phyloP scores from a whole-genome alignment of 345 rosid genomes.

The Conringia planisiliqua region DNA sequence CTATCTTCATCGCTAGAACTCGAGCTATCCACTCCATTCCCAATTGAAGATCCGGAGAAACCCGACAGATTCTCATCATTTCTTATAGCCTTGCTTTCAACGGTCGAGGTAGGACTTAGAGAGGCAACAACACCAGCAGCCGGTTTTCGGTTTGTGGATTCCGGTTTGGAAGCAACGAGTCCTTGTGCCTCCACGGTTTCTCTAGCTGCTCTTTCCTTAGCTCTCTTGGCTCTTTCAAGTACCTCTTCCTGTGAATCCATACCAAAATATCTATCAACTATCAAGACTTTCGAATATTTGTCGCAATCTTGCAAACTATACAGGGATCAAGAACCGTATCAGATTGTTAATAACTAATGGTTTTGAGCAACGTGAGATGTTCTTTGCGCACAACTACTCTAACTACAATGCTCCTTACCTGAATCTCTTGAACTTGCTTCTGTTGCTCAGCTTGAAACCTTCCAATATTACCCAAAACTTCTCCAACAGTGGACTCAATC shows the following conservation, averaged over 20 bases:
- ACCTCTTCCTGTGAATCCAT: slow-evolving; percentile 61
- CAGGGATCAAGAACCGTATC: neutral
- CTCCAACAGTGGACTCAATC: slow-evolving; percentile 76
- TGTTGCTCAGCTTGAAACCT: slow-evolving; percentile 90
- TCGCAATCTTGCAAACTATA: neutral
- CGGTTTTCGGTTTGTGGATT: neutral
- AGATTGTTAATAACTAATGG: neutral
- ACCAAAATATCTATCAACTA: neutral
- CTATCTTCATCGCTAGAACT: slow-evolving; percentile 24
- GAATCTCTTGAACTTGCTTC: slow-evolving; percentile 82
- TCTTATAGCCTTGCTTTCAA: neutral
- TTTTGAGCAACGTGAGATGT: neutral
- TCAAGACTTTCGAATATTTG: neutral
- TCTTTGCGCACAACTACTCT: neutral
- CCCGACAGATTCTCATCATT: neutral
- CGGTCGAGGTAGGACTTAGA: slow-evolving; percentile 6
- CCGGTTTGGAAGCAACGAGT: slow-evolving; percentile 32
- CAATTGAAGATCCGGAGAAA: slow-evolving; percentile 4
- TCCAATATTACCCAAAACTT: slow-evolving; percentile 65
- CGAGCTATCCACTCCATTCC: neutral
- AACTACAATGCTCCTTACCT: slow-evolving; percentile 39
- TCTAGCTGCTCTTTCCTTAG: slow-evolving; percentile 77
- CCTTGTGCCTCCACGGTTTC: slow-evolving; percentile 63
- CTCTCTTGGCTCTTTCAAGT: slow-evolving; percentile 70
- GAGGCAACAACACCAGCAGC: neutral